Evolutionary conservation across 2,329 filamentous ascomycete species (phyloP), one percentile per base, ranked within the genome.

Genomic region (Paraphaeosphaeria sporulosa): DNA sequence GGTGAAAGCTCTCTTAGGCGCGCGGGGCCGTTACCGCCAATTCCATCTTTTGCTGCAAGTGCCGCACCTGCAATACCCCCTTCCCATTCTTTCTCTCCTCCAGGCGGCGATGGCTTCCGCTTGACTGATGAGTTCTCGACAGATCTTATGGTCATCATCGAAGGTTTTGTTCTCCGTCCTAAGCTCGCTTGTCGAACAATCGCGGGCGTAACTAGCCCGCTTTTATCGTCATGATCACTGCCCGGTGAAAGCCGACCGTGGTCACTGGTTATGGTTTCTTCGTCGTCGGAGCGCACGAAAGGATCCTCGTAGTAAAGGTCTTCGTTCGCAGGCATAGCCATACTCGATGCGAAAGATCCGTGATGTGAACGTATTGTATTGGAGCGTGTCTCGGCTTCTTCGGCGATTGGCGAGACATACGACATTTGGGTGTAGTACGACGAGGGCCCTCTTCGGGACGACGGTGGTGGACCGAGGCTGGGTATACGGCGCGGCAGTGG

Each of bases 381-480:
- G 3, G 79, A 78, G 54, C 83, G 72, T 36, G 76, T 77, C 57
- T 83, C 81, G 6, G 79, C 76, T 63, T 84, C 82, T 69, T 84
- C 82, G 3, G 73, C 77, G 52, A 84, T 84, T 2, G 82, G 82
- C 34, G 81, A 79, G 27, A 84, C 82, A 27, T 80, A 80, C 0
- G 79, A 81, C 55, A 78, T 71, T 60, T 82, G 80, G 1, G 81
- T 80, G 60, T 84, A 84, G 65, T 83, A 83, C 0, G 79, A 81
- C 5, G 79, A 77, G 9, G 82, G 82, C 5, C 81, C 82, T 73
- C 79, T 72, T 30, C 82, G 74, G 7, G 81, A 76, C 1, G 80
- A 82, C 1, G 82, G 82, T n/a, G 82, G 82, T 23, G 82, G 82
- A 4, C 82, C 82, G 36, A 84, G 70, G 52, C 77, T 80, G 12